A percentile compares a stretch with the other conserved stretches of the same genome.
Evolutionary conservation across 495 filamentous ascomycete species (phyloP).

Genomic region (Sordaria brevicollis): DNA sequence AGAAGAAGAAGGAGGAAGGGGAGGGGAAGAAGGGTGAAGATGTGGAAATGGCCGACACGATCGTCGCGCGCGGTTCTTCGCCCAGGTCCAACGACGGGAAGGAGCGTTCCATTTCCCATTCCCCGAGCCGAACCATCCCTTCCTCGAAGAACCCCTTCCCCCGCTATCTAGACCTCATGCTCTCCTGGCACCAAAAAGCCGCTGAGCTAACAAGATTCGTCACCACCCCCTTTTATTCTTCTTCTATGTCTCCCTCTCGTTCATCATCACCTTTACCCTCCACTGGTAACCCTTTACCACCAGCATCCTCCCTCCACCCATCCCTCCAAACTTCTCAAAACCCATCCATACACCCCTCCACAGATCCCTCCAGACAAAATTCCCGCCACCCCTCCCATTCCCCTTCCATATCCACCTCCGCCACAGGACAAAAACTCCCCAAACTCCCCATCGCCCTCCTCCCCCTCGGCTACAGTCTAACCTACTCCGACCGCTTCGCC

Average conservation of each 20-base stretch:
- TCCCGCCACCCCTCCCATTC: neutral
- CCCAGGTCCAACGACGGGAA: neutral
- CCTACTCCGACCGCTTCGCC: slow-evolving; percentile 63
- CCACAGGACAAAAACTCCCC: neutral
- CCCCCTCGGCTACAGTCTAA: slow-evolving; percentile 60
- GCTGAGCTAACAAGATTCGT: slow-evolving; percentile 56
- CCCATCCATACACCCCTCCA: neutral
- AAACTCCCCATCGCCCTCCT: slow-evolving; percentile 59
- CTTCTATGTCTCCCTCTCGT: neutral
- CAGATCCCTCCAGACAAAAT: neutral
- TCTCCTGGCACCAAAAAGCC: slow-evolving; percentile 60
- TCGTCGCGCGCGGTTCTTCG: neutral
- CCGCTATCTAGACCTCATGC: slow-evolving; percentile 60
- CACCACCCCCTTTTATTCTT: slow-evolving; percentile 20
- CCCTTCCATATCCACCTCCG: neutral
- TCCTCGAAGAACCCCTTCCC: slow-evolving; percentile 35
- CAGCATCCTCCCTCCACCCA: too few species aligned
- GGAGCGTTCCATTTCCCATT: neutral
- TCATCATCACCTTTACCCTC: neutral
- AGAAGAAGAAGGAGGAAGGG: slow-evolving; percentile 22
- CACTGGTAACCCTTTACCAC: too few species aligned
- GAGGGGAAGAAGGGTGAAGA: slow-evolving; percentile 8
- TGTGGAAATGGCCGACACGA: neutral
- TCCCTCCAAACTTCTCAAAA: too few species aligned
- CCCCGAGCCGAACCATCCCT: neutral